Base-by-base conservation (phyloP, 73 alveolate species). In the Paramecium primaurelia region DNA sequence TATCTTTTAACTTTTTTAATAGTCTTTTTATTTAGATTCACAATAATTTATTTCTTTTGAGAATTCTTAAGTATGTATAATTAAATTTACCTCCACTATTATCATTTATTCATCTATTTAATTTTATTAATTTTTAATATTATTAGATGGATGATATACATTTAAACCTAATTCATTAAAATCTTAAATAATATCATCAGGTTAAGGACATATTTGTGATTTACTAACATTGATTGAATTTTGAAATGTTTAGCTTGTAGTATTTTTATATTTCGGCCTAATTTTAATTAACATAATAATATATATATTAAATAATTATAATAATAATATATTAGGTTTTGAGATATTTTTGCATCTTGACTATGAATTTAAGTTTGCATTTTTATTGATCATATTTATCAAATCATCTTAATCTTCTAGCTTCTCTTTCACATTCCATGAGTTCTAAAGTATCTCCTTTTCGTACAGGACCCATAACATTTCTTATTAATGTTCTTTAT, bases 401-500 rank as follows among this genome's bases (percentile, higher is more conserved):
- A 28, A 11, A 60, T 96, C 97, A 97, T 92, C 99, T 97, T 71
- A 98, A 96, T 96, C 99, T 97, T 93, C 99, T 96, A 71, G 99
- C 99, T 96, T 98, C 99, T 92, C 99, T 98, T 96, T 98, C 99
- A 36, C 98, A 93, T 95, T 98, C 99, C 97, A 98, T 92, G 59
- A 98, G 98, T 32, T 99, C 99, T 86, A 98, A 97, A 92, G 97
- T 95, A 92, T 98, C 99, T 37, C 99, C 99, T 92, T 93, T 98
- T 77, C 98, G 97, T 92, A 98, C 99, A 20, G 99, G 99, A 38
- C 99, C 99, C 97, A 96, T 97, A 94, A 98, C 99, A 96, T 98
- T 98, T 92, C 99, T 96, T 93, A 98, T 96, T 90, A 98, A 94
- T 86, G 97, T 64, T 93, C 99, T 97, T 86, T 95, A 95, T 75